Base-by-base conservation (phyloP, 768 basidiomycete genomes). In the Tylopilus rubrobrunneus region DNA sequence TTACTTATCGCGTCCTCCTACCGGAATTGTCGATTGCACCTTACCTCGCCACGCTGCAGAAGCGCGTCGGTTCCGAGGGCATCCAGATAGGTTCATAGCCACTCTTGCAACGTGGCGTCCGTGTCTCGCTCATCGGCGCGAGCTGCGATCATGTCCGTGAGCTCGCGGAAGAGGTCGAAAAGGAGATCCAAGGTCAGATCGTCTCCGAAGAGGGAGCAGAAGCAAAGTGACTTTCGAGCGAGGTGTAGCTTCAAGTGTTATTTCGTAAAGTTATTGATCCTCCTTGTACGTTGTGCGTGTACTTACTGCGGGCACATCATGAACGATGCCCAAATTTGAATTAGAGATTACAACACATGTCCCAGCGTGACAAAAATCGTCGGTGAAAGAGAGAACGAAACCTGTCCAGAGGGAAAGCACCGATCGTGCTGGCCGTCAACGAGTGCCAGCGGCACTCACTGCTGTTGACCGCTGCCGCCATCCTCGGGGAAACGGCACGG, bases 21-120 rank as follows among this genome's bases (percentile, higher is more conserved):
- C 80, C 89, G 0, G 95, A 98, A 74, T 91, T 89, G 1, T 82
- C 83, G n/a, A 86, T 87, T 43, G 84, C 95, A 15, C 94, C 95
- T 0, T 97, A 86, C 71, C 77, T 98, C 27, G 88, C 90, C 1
- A 73, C 78, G 10, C 78, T 98, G 1, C 87, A 90, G 64, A 77
- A 79, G 37, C 84, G 89, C 47, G 80, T 92, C 3, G 82, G 78
- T 63, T 72, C 78, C 3, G 87, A 90, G 45, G 87, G 85, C 11
- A 83, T 98, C 45, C 85, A 89, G 66, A 80, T 95, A 19, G 88
- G 94, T 40, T 89, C 86, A 31, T 92, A 89, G 70, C 84, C 86
- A 28, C 76, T 81, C 28, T 67, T 85, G 45, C 62, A 71, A 52
- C 70, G 67, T 41, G 86, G 86, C 15, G 87, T 87, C 9, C 85